Evolutionary conservation across 2,329 filamentous ascomycete species (phyloP).

Genomic region (Ophiostoma ulmi): DNA sequence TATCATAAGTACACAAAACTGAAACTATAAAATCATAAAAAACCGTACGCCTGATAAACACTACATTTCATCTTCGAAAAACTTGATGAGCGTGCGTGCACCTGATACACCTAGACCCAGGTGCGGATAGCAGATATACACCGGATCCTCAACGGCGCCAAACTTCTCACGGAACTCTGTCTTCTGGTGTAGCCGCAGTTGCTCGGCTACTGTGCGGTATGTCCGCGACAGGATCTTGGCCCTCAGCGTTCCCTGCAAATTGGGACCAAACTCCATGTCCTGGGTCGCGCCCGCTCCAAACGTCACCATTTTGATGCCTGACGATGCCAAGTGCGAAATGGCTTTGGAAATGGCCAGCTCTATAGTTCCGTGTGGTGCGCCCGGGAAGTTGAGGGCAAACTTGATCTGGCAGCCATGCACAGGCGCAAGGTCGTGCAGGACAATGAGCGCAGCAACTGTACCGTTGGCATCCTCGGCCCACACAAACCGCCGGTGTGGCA

Average conservation of each 20-base stretch:
- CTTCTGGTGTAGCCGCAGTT: slow-evolving; percentile 77
- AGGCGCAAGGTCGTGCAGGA: slow-evolving; percentile 74
- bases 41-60: background rate
- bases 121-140: slow-evolving; percentile 86
- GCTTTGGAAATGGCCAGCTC: slow-evolving; percentile 74
- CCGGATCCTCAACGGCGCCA: slow-evolving; percentile 74
- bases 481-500: slow-evolving; percentile 78
- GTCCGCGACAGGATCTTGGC: slow-evolving; percentile 77
- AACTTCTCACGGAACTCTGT: slow-evolving; percentile 88
- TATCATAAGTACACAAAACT: background rate
- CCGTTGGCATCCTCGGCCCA: slow-evolving; percentile 70
- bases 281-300: slow-evolving; percentile 79
- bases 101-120: slow-evolving; percentile 78
- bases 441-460: slow-evolving; percentile 69
- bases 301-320: slow-evolving; percentile 64
- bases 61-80: slow-evolving; percentile 64
- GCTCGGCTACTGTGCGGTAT: slow-evolving; percentile 76
- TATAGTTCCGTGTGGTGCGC: slow-evolving; percentile 78
- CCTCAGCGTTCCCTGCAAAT: slow-evolving; percentile 73
- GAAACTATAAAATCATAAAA: background rate
- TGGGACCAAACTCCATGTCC: slow-evolving; percentile 71
- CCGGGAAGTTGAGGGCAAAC: slow-evolving; percentile 91
- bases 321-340: slow-evolving; percentile 47
- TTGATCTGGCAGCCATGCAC: slow-evolving; percentile 89
- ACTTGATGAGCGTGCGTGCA: slow-evolving; percentile 79